Conservation (phyloP, 257 asterid genomes). For the Fraxinus excelsior region DNA sequence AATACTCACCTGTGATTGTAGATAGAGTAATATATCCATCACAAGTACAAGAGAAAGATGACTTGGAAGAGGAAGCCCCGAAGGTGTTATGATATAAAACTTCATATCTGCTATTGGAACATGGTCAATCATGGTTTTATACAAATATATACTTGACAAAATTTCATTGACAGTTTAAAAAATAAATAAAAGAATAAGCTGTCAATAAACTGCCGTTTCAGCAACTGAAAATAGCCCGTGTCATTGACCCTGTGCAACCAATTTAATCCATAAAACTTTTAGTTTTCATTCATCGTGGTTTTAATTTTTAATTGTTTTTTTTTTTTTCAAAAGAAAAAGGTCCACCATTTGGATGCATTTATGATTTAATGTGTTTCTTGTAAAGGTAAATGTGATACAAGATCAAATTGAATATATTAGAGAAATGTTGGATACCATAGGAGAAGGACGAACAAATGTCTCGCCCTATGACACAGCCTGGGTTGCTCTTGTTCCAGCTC, state of each 20-base stretch:
- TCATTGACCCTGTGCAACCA: too few relatives aligned
- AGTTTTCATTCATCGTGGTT: neutral
- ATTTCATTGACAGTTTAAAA: too few relatives aligned
- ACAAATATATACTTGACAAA: too few relatives aligned
- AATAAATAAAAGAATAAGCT: too few relatives aligned
- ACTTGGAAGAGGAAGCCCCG: neutral
- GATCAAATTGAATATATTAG: slow-evolving; percentile 21
- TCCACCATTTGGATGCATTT: neutral
- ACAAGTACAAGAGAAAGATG: neutral
- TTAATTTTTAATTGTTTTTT: neutral
- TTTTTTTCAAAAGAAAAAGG: too few relatives aligned
- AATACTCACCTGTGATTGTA: neutral
- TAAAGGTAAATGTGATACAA: slow-evolving; percentile 16
- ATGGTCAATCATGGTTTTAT: too few relatives aligned
- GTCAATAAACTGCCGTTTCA: too few relatives aligned
- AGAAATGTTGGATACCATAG: slow-evolving; percentile 26
- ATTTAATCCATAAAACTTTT: too few relatives aligned
- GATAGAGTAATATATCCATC: slow-evolving; percentile 1
- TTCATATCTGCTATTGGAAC: too few relatives aligned
- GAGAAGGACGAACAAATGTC: slow-evolving; percentile 46
- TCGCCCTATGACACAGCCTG: slow-evolving; percentile 58
- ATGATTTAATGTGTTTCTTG: neutral
- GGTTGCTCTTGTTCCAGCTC: slow-evolving; percentile 34
- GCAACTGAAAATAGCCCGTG: too few relatives aligned
- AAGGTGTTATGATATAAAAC: neutral